Percentiles rank a stretch among this genome's conserved stretches.
Evolutionary conservation across 257 asterid species (phyloP).

Genomic region (Solanum sitiens): DNA sequence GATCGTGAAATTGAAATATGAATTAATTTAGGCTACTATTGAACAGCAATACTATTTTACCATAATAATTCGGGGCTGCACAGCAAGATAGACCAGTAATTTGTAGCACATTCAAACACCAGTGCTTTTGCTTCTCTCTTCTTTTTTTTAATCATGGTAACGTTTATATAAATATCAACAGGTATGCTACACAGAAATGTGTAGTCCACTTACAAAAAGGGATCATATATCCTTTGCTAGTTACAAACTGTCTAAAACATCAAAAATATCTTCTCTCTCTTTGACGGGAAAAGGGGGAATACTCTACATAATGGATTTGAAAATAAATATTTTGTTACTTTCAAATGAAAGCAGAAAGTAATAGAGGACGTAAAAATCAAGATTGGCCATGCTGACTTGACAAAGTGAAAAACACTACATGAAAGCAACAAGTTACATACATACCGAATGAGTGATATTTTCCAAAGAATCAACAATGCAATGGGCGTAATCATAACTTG

Average conservation of each 20-base stretch:
- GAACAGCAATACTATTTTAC: background rate
- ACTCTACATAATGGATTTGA: background rate
- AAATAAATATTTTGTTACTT: background rate
- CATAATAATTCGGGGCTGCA: background rate
- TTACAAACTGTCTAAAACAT: background rate
- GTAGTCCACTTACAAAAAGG: background rate
- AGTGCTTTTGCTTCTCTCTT: background rate
- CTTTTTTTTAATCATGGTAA: background rate
- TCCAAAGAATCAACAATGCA: slow-evolving; percentile 96
- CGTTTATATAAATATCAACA: background rate
- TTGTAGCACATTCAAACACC: background rate
- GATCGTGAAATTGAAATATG: background rate
- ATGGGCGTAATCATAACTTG: slow-evolving; percentile 94
- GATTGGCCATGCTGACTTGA: background rate
- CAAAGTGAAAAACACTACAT: background rate
- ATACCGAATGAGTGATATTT: slow-evolving; percentile 87
- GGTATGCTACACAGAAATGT: background rate
- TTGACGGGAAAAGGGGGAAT: background rate
- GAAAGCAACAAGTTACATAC: background rate
- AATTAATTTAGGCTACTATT: background rate
- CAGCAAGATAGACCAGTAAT: background rate
- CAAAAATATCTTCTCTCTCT: background rate
- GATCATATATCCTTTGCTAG: background rate
- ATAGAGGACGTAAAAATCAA: background rate
- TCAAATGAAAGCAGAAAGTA: background rate